These are phyloP conservation scores for Phalaenopsis equestris DNA, from an alignment of 106 monocot genomes.

Conservation along the genomic window DNA sequence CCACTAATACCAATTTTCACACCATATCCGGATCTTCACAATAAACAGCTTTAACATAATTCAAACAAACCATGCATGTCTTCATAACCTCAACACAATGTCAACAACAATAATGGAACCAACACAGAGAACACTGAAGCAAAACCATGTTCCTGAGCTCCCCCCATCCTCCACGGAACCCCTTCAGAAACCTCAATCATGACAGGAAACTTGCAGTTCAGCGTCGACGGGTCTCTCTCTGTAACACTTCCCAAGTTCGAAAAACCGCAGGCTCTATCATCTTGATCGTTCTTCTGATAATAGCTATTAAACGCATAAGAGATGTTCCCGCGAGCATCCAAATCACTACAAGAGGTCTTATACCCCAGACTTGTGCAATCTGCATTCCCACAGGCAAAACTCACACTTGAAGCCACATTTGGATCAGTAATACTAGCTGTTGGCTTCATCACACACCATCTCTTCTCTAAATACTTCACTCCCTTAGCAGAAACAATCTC, in stretches of 20 bases:
- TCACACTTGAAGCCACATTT: conserved; percentile 44
- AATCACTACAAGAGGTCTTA: conserved; percentile 54
- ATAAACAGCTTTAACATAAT: too few species aligned
- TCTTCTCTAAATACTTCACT: conserved; percentile 44
- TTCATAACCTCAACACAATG: neutral
- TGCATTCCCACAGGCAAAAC: conserved; percentile 61
- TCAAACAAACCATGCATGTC: too few species aligned
- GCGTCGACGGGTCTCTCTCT: conserved; percentile 47
- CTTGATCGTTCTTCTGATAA: conserved; percentile 86
- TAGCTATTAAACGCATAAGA: conserved; percentile 91
- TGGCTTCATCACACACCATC: conserved; percentile 78
- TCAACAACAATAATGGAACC: neutral
- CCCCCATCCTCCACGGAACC: conserved; percentile 6
- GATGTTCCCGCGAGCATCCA: conserved; percentile 63
- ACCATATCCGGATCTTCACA: too few species aligned
- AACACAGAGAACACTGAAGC: neutral
- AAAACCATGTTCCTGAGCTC: neutral
- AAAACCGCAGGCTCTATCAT: conserved; percentile 64
- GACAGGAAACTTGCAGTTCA: conserved; percentile 55
- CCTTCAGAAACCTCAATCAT: conserved; percentile 38
- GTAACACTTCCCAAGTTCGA: conserved; percentile 37
- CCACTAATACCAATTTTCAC: too few species aligned
- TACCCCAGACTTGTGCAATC: conserved; percentile 89
- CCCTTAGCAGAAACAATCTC: conserved; percentile 41
- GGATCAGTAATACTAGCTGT: conserved; percentile 36